Evolutionary conservation across 495 filamentous ascomycete genomes (phyloP), one percentile per base, ranked within the genome.

Genomic region (Podospora comata): DNA sequence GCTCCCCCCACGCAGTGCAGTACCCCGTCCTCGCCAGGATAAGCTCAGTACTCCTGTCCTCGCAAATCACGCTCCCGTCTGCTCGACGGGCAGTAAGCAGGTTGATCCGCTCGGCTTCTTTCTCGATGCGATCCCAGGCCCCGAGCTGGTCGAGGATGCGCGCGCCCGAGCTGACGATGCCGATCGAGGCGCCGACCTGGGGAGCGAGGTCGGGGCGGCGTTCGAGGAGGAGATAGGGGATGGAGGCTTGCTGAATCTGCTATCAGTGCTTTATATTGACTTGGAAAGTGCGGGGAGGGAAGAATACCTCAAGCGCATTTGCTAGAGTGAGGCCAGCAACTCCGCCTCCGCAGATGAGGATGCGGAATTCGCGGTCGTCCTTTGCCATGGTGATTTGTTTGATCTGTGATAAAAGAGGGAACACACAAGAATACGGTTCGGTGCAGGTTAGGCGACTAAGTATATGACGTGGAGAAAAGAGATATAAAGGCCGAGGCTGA

Each of bases 71-170:
- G 18, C 32, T 30, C n/a, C 67, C 63, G n/a, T 66, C 57, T n/a
- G 0, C n/a, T 11, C 54, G 16, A 1, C 67, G 67, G 0, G 27
- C 61, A 16, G 58, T 7, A 34, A 69, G 55, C 3, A 58, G n/a
- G 4, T 20, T 44, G 11, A 69, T 26, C 5, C 13, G 1, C 19
- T 65, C 64, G 58, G 59, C 20, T 4, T 5, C 18, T 9, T 18
- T 15, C 32, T 58, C 56, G 5, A 58, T 27, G 4, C 19, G 23
- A 0, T 82, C 72, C 56, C 74, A 82, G 16, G 77, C 65, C 0
- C 80, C 82, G 56, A 82, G 56, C 62, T 82, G 80, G 39, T 73
- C 72, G 13, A 73, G 69, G 39, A 73, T 73, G 68, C 70, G 65
- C 27, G 67, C 68, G 5, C 64, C 72, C n/a, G 60, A 70, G 13